Conservation (phyloP, 257 asterid species). For the Solanum pinnatisectum region DNA sequence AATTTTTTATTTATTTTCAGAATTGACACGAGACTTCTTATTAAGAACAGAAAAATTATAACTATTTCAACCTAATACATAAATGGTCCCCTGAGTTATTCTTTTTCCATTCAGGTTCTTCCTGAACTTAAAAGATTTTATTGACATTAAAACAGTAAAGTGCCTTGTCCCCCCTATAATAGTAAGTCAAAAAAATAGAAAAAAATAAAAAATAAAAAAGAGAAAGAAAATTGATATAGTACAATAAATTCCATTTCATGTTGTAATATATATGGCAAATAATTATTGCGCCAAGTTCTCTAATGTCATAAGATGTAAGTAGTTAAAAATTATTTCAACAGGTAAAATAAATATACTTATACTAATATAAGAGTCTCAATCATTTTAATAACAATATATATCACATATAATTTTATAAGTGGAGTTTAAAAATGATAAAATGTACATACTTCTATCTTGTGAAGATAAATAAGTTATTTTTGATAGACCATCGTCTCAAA, state of each 20-base stretch:
- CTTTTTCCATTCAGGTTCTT: neutral
- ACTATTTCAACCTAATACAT: neutral
- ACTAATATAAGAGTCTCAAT: neutral
- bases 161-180: neutral
- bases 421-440: rapidly evolving
- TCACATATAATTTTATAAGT: neutral
- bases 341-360: neutral
- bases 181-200: neutral
- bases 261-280: neutral
- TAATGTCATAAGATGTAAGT: neutral
- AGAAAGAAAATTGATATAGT: neutral
- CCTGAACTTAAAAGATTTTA: neutral
- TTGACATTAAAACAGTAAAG: neutral
- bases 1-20: neutral
- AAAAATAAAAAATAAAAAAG: neutral
- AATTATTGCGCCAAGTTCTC: neutral
- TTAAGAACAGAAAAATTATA: neutral
- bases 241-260: neutral
- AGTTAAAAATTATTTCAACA: neutral
- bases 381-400: neutral
- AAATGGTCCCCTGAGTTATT: neutral
- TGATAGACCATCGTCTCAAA: neutral
- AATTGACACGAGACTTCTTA: neutral
- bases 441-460: neutral
- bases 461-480: neutral